phyloP scores from a whole-genome alignment of 768 basidiomycete species.

The Baorangia bicolor region DNA sequence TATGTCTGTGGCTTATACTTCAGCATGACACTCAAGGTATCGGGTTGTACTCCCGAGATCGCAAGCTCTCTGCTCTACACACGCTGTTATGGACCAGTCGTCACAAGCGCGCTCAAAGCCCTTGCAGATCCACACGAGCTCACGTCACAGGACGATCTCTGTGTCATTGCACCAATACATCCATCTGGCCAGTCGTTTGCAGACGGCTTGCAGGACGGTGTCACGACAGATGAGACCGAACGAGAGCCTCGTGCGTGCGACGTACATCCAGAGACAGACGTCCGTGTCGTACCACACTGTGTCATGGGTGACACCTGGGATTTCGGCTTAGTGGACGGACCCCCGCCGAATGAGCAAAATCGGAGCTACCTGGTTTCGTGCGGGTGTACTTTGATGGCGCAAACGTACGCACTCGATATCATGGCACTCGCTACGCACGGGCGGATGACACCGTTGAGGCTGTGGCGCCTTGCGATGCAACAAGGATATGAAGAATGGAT shows the following conservation, averaged over 20 bases:
- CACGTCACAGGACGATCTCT: neutral
- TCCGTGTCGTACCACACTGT: neutral
- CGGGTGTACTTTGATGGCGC: neutral
- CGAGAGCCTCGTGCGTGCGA: neutral
- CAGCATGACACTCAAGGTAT: neutral
- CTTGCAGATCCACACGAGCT: neutral
- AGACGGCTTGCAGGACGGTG: neutral
- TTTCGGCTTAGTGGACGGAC: neutral
- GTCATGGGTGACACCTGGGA: neutral
- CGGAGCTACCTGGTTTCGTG: neutral
- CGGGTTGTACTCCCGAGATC: neutral
- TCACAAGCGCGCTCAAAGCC: neutral
- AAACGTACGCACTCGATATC: neutral
- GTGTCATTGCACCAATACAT: neutral
- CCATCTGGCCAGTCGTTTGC: neutral
- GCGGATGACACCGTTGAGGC: neutral
- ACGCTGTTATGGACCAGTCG: neutral
- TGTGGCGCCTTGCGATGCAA: neutral
- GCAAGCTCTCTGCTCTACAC: neutral
- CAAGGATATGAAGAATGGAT: neutral
- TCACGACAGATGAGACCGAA: neutral
- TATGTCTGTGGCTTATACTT: neutral
- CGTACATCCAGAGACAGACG: neutral
- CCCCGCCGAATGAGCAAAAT: neutral
- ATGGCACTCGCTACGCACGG: neutral